Evolutionary conservation across 208 protist genomes (phyloP).

Genomic region (Trichomonas vaginalis): DNA sequence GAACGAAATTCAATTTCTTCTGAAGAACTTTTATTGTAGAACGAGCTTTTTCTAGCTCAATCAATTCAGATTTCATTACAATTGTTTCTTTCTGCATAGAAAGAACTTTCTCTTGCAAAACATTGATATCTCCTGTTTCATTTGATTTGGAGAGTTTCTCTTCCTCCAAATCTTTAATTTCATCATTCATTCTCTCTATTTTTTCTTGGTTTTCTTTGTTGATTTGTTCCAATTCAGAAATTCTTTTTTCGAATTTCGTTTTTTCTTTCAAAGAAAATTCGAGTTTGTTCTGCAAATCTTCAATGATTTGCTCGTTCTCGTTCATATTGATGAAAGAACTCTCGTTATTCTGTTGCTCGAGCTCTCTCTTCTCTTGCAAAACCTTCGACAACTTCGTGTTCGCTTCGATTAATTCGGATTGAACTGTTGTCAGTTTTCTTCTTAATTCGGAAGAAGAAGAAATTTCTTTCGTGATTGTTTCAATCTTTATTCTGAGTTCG

Average conservation of each 20-base stretch:
- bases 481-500: background rate
- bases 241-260: background rate
- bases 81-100: background rate
- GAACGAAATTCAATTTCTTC: background rate
- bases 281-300: background rate
- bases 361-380: background rate
- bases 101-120: background rate
- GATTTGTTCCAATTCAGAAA: background rate
- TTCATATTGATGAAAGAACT: background rate
- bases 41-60: background rate
- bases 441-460: background rate
- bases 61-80: background rate
- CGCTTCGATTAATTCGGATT: background rate
- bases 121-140: background rate
- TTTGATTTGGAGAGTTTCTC: background rate
- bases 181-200: background rate
- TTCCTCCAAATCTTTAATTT: background rate
- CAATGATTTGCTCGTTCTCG: background rate
- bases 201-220: background rate
- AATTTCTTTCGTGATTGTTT: background rate
- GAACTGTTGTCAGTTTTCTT: background rate
- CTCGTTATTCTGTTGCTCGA: background rate
- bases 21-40: background rate
- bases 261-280: background rate
- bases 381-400: background rate